These are phyloP conservation scores for Melampsora allii-populina DNA, from an alignment of 1,284 basidiomycete genomes.

Conservation along the genomic window DNA sequence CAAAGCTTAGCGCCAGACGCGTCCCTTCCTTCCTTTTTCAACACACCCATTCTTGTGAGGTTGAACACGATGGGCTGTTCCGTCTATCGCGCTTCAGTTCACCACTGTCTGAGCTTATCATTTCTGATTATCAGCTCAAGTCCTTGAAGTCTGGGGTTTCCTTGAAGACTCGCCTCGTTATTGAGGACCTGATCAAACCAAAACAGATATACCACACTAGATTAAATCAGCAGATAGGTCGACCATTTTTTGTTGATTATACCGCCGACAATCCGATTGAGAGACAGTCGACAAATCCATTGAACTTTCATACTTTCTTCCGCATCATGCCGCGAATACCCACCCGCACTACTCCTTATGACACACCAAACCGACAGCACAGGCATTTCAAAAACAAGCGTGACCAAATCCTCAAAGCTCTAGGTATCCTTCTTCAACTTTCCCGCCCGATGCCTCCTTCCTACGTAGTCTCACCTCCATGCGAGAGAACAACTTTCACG, in stretches of 20 bases:
- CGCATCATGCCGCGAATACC: constrained; percentile 57
- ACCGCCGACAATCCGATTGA: constrained; percentile 6
- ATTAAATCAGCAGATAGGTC: not conserved
- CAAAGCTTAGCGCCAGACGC: not conserved
- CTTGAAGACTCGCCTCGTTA: not conserved
- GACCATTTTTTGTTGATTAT: not conserved
- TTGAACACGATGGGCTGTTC: not conserved
- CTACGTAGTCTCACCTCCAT: not conserved
- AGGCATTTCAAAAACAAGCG: constrained; percentile 59
- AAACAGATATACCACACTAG: constrained; percentile 10
- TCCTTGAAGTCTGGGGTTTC: not conserved
- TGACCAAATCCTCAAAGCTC: constrained; percentile 57
- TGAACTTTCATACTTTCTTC: not conserved
- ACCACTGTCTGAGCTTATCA: not conserved
- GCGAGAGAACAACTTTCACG: not conserved
- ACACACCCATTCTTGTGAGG: not conserved
- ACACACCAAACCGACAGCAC: constrained; percentile 57
- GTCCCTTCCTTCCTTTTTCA: constrained; percentile 1
- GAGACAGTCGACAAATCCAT: not conserved
- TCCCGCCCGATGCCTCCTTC: not conserved
- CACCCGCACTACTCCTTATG: constrained; percentile 58
- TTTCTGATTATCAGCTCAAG: not conserved
- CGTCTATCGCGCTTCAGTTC: not conserved
- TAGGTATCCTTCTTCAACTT: constrained; percentile 51
- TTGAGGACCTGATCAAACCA: not conserved